These are phyloP conservation scores for Eucalyptus globulus DNA, from an alignment of 345 rosid species.

Conservation along the genomic window DNA sequence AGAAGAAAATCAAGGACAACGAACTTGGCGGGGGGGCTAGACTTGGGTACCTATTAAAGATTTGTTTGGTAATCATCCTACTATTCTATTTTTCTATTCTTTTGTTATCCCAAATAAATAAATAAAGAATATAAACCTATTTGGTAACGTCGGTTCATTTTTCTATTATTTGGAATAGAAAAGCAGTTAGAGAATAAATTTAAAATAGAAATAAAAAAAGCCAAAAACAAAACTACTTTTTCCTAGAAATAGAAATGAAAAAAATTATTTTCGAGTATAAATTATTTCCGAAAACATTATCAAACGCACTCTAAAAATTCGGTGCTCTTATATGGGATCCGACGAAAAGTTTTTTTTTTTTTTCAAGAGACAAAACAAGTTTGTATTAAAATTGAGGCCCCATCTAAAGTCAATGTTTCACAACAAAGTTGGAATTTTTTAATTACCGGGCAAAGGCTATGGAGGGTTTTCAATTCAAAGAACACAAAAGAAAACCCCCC, in stretches of 20 bases:
- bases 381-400: background rate
- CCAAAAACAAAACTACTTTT: rapidly evolving
- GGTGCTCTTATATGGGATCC: background rate
- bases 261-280: no score
- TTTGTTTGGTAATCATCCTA: no score
- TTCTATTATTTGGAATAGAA: no score
- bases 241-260: no score
- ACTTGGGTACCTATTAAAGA: background rate
- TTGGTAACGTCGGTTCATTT: no score
- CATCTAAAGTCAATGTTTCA: background rate
- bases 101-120: no score
- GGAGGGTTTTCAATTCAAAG: background rate
- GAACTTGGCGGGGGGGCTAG: background rate
- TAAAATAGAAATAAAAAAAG: no score
- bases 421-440: background rate
- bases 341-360: background rate
- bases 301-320: rapidly evolving
- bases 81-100: no score
- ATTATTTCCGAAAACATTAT: rapidly evolving
- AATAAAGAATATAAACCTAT: no score
- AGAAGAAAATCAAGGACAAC: background rate
- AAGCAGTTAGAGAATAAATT: no score
- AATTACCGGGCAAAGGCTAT: background rate
- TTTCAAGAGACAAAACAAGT: background rate
- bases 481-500: background rate